Base-by-base conservation (phyloP, 2,329 filamentous ascomycete species). In the Pseudopyrenochaeta lycopersici region DNA sequence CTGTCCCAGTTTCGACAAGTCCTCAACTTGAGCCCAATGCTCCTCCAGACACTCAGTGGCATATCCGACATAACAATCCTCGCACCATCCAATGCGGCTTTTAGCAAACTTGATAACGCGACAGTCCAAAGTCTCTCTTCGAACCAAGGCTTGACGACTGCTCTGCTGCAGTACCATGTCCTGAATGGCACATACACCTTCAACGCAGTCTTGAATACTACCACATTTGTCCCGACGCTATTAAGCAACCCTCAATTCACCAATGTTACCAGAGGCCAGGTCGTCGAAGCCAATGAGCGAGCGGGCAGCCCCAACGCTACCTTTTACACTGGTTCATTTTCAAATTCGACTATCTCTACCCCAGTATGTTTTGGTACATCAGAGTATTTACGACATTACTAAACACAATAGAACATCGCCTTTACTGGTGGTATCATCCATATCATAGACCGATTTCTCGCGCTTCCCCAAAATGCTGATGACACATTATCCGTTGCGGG, bases 211-310 rank as follows among this genome's bases (percentile, higher is more conserved):
- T 75, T 68, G 4, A 72, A 75, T 23, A 75, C 67, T 36, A 77
- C 78, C 31, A 63, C 67, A 7, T 84, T 85, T 62, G 64, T 80
- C 1, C 78, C 78, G 11, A 83, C 81, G 2, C 67, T 82, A 6
- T 74, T 89, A 47, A 82, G 74, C 15, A 80, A 85, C 58, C 46
- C 75, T 20, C 74, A 77, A 0, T 88, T 82, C 67, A 77, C 82
- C 60, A 87, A 86, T 51, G 80, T 89, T 9, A 85, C 84, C 2
- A 83, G 81, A 30, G 85, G 85, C 1, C 87, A 89, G 67, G 78
- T 83, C 9, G 80, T 88, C 3, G 76, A 84, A 54, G 78, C 77
- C 4, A 61, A 76, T n/a, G 54, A 65, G 2, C 49, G 71, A 4
- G 77, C 80, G 36, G 73, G 75, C 9, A 9, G 23, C 23, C 23